Evolutionary conservation across 352 stramenopile genomes (phyloP), one percentile per base, ranked within the genome.

Genomic region (Phytophthora podocarpi): DNA sequence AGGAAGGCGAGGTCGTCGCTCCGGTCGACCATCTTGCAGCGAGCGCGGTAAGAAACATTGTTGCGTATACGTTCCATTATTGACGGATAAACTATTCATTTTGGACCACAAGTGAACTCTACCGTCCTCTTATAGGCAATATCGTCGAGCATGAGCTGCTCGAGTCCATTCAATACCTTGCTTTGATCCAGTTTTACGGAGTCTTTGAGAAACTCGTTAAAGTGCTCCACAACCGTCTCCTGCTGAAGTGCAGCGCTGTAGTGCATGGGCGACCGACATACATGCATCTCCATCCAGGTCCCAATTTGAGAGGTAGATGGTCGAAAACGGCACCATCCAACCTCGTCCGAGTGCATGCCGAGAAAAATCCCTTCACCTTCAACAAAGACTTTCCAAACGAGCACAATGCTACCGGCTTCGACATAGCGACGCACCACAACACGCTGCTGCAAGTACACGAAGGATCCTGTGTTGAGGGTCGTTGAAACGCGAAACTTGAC

Each of bases 341-440:
- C 74, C 34, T 76, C 53, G 21, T 76, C 63, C 0, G 67, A 72
- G 26, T 72, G 50, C 50, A 79, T 59, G 0, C 70, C 67, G 12
- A 31, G 49, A 24, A 67, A 72, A 0, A 67, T 1, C 0, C 67
- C 70, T 36, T 76, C 70, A 0, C 58, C 70, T 43, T 91, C 72
- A 23, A 81, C 73, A 48, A 86, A 73, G 15, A 81, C 49, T 16
- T 70, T 77, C 80, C 80, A 91, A 20, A 87, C 74, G n/a, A 88
- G 52, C 23, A 91, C 74, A 2, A 85, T 59, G 31, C 80, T 74
- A 32, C 80, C 63, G 5, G 41, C 10, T 35, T 90, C 74, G 2
- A 78, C 54, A 43, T 78, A 89, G 10, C 70, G 66, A 11, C 78
- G 74, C 3, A 78, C 43, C n/a, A 87, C 70, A 18, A 67, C 27